Evolutionary conservation across 306 rosid species (phyloP), one percentile per base, ranked within the genome.

Genomic region (Hippophae rhamnoides): DNA sequence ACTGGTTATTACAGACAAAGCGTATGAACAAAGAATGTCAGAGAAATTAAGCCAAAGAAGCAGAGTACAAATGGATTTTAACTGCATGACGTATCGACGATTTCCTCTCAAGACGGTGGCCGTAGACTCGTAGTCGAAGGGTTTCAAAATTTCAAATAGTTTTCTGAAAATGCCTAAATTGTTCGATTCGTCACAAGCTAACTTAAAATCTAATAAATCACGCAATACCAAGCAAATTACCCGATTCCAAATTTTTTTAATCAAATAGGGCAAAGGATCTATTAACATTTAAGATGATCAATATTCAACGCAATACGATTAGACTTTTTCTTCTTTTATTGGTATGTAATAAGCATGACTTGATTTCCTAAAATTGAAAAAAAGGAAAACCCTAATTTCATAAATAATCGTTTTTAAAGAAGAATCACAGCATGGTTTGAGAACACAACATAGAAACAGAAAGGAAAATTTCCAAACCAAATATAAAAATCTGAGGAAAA

Each of bases 1-100:
- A 83, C 97, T 86, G 64, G 52, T 49, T 44, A 66, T 58, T 58
- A 64, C 31, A 7, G 14, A 61, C 49, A 61, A 74, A 61, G 54
- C n/a, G 83, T 74, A 60, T 79, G 64, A 13, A 58, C 8, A 43
- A 72, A 56, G 7, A 2, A 50, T 9, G 23, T 52, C 53, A 54
- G 54, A 64, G 26, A 66, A 69, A 10, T 12, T 7, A 56, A 50
- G 51, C 41, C 47, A 50, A 43, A 6, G 43, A 27, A 55, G 62
- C 43, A 13, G 47, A 14, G 42, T 26, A 13, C 51, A 45, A 56
- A 44, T 7, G 14, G 0, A 48, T 3, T 9, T 40, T 9, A 57
- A 13, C 27, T 27, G 31, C 44, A 26, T 31, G 9, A 13, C 6
- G 23, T 10, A n/a, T 31, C 7, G 2, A 7, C 4, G 25, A 12